Conservation (phyloP, 1,284 basidiomycete genomes). For the Grifola frondosa region DNA sequence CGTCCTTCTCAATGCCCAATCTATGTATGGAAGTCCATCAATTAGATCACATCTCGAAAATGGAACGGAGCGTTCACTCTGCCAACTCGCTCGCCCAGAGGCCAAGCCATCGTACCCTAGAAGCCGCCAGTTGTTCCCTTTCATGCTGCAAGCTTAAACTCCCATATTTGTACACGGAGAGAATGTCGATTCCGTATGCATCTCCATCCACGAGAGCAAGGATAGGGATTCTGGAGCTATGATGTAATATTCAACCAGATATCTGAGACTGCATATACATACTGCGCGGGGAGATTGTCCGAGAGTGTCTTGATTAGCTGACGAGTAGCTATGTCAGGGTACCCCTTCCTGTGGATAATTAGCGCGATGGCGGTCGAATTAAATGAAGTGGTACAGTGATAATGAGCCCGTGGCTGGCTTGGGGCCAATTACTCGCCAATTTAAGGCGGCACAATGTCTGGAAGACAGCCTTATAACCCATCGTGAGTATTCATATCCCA, state of each 20-base stretch:
- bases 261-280: constrained; percentile 12
- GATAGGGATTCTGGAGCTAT: too few species aligned
- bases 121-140: constrained; percentile 58
- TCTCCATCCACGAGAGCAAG: constrained; percentile 86
- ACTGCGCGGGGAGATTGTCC: constrained; percentile 57
- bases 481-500: neutral
- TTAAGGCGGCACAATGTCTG: constrained; percentile 69
- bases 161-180: constrained; percentile 80
- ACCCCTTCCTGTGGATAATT: constrained; percentile 80
- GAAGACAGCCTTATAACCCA: constrained; percentile 72
- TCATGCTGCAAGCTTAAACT: constrained; percentile 66
- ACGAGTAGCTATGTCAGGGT: constrained; percentile 87
- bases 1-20: constrained; percentile 56
- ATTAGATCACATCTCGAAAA: neutral
- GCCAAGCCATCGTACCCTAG: constrained; percentile 76
- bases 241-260: constrained; percentile 36
- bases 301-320: constrained; percentile 75
- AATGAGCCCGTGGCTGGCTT: constrained; percentile 64
- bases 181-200: constrained; percentile 86
- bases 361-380: neutral
- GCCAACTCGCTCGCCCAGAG: constrained; percentile 68
- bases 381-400: constrained; percentile 53
- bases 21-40: constrained; percentile 35
- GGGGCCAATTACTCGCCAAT: constrained; percentile 45
- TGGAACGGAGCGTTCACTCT: constrained; percentile 38